A percentile compares a stretch with the other conserved stretches of the same genome.
Evolutionary conservation across 2,329 filamentous ascomycete genomes (phyloP).

Genomic region (Pochonia chlamydosporia): DNA sequence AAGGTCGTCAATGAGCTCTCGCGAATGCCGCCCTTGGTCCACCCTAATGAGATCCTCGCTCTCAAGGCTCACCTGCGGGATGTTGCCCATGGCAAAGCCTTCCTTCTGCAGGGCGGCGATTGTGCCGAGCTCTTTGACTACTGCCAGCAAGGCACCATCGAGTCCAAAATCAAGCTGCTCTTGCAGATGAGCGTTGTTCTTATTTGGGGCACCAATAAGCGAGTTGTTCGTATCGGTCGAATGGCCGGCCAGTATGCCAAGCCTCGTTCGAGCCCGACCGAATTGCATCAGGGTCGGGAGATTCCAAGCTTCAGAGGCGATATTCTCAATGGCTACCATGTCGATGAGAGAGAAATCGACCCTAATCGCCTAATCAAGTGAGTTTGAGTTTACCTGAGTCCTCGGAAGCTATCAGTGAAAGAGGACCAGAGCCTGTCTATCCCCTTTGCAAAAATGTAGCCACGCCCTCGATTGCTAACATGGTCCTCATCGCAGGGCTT

Average conservation of each 20-base stretch:
- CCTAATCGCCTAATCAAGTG: conserved; percentile 73
- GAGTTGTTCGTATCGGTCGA: conserved; percentile 87
- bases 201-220: conserved; percentile 77
- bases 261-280: conserved; percentile 81
- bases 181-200: conserved; percentile 95
- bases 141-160: conserved; percentile 82
- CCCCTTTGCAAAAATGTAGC: too few species aligned
- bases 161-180: conserved; percentile 93
- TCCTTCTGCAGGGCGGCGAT: conserved; percentile 92
- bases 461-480: conserved; percentile 10
- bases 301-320: conserved; percentile 91
- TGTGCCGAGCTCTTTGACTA: conserved; percentile 98
- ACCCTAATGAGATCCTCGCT: conserved; percentile 71
- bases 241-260: conserved; percentile 99
- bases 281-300: conserved; percentile 71
- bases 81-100: conserved; percentile 85
- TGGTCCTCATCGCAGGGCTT: conserved; percentile 53
- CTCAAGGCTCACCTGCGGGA: conserved; percentile 75
- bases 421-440: too few species aligned
- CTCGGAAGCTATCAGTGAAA: neutral
- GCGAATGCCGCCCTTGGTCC: conserved; percentile 70
- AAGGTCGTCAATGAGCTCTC: conserved; percentile 59
- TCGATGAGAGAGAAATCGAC: conserved; percentile 72
- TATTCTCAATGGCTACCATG: conserved; percentile 83
- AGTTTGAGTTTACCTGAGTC: conserved; percentile 13